phyloP scores from a whole-genome alignment of 768 basidiomycete genomes.

The Naganishia friedmannii region DNA sequence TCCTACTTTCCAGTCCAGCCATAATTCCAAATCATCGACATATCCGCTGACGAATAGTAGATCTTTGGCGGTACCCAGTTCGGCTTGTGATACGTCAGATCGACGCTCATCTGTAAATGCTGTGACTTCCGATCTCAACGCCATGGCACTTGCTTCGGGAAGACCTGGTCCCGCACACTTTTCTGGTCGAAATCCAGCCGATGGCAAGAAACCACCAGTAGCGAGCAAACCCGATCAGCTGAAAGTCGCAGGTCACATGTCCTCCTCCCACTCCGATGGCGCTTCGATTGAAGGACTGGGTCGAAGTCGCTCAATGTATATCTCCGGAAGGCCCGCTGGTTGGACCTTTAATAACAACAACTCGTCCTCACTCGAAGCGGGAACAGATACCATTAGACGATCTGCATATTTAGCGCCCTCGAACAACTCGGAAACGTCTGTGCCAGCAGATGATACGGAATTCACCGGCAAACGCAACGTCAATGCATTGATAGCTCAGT shows the following conservation, averaged over 20 bases:
- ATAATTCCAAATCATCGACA: constrained; percentile 3
- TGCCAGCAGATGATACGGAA: neutral
- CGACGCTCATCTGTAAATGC: neutral
- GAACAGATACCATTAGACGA: neutral
- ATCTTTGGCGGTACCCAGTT: neutral
- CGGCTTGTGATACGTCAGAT: neutral
- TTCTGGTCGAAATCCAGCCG: neutral
- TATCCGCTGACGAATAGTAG: constrained; percentile 1
- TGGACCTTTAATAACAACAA: neutral
- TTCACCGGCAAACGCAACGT: constrained; percentile 34
- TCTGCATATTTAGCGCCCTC: neutral
- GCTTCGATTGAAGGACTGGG: neutral
- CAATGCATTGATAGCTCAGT: constrained; percentile 45
- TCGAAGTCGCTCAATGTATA: constrained; percentile 15
- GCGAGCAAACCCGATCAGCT: constrained; percentile 26
- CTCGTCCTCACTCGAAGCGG: constrained; percentile 1
- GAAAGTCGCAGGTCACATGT: neutral
- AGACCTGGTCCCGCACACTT: neutral
- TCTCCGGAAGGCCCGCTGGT: neutral
- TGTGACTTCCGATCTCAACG: neutral
- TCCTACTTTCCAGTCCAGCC: neutral
- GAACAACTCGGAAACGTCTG: neutral
- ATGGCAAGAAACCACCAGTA: neutral
- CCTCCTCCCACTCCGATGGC: neutral
- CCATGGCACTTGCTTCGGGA: neutral